Percentiles rank a stretch among this genome's conserved stretches.
Conservation (phyloP, 2,329 filamentous ascomycete species). For the Rhexocercosporidium sp. region DNA sequence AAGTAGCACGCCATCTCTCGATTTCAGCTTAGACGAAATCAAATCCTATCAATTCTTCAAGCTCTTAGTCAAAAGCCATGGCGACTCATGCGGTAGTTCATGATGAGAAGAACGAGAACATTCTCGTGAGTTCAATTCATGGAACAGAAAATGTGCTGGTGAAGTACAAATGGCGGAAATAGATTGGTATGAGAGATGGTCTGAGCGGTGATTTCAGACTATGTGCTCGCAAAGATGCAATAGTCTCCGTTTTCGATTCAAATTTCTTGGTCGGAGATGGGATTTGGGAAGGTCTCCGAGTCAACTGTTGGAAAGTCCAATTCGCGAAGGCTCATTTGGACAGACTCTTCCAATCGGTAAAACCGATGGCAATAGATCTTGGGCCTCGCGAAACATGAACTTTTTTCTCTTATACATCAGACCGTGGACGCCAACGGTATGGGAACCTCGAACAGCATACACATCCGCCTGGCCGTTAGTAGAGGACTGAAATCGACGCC, state of each 20-base stretch:
- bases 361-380: background rate
- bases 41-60: background rate
- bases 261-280: background rate
- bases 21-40: background rate
- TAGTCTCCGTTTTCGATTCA: background rate
- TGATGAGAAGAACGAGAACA: background rate
- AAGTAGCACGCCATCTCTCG: background rate
- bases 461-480: background rate
- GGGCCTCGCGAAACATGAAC: background rate
- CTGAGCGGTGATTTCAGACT: background rate
- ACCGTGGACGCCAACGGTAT: background rate
- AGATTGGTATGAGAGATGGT: conserved; percentile 1
- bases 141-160: background rate
- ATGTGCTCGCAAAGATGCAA: background rate
- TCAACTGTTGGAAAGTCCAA: background rate
- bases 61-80: background rate
- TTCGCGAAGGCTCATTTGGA: conserved; percentile 1
- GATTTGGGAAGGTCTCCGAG: background rate
- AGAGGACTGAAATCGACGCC: background rate
- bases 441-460: background rate
- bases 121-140: background rate
- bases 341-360: background rate
- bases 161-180: background rate
- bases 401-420: background rate
- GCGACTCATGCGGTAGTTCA: background rate